A percentile compares a stretch with the other conserved stretches of the same genome.
Evolutionary conservation across 208 protist species (phyloP).

Genomic region (Endotrypanum monterogeii): DNA sequence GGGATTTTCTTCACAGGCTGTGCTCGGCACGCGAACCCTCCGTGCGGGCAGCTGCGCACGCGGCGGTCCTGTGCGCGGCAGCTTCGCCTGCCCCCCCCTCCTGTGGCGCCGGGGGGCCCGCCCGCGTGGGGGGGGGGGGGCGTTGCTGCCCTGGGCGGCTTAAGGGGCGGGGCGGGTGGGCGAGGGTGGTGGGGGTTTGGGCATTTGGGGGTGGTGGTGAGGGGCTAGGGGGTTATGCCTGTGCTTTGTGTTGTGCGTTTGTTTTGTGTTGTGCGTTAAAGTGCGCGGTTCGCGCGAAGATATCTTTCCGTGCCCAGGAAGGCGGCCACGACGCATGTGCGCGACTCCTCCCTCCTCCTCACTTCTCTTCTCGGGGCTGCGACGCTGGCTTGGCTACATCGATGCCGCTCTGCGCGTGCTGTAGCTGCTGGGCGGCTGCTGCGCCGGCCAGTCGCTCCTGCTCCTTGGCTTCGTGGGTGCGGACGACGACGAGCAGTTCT

Average conservation of each 20-base stretch:
- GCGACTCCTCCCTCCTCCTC: too few species aligned
- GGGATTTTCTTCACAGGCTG: too few species aligned
- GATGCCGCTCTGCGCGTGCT: slow-evolving; percentile 4
- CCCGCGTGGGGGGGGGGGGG: too few species aligned
- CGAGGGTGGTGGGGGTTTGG: too few species aligned
- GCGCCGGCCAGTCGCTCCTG: slow-evolving; percentile 24
- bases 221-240: neutral
- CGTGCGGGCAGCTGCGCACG: too few species aligned
- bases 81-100: too few species aligned
- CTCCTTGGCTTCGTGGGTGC: slow-evolving; percentile 35
- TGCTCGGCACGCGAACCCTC: too few species aligned
- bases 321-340: too few species aligned
- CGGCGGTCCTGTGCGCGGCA: too few species aligned
- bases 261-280: neutral
- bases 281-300: neutral
- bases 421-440: slow-evolving; percentile 13
- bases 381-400: neutral
- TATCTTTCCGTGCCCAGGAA: neutral
- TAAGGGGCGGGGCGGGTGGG: too few species aligned
- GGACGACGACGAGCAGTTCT: slow-evolving; percentile 53
- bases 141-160: too few species aligned
- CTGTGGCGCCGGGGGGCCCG: too few species aligned
- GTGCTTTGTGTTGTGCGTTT: neutral
- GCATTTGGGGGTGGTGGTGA: neutral
- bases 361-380: neutral